Conservation (phyloP, 2,329 filamentous ascomycete genomes). For the Lachnellula occidentalis region DNA sequence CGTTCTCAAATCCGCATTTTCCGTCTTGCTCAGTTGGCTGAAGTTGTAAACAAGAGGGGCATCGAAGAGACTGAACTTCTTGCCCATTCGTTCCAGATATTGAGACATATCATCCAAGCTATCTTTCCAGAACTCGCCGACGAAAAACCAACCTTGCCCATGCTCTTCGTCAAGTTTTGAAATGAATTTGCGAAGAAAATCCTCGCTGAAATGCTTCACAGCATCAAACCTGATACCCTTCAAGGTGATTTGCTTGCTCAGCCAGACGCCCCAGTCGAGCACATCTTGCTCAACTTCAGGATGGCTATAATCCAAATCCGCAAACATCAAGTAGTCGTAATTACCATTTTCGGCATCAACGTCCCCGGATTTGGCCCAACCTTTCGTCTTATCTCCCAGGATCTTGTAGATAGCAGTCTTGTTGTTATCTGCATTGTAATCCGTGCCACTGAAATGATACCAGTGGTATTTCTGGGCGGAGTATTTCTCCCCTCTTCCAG, state of each 20-base stretch:
- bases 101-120: constrained; percentile 48
- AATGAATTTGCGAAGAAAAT: constrained; percentile 63
- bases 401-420: constrained; percentile 62
- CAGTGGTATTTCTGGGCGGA: constrained; percentile 59
- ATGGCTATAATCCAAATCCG: constrained; percentile 61
- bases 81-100: constrained; percentile 54
- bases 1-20: constrained; percentile 54
- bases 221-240: constrained; percentile 67
- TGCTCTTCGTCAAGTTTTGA: constrained; percentile 45
- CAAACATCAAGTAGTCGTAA: constrained; percentile 67
- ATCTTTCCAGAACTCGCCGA: constrained; percentile 66
- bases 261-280: constrained; percentile 62
- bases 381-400: constrained; percentile 52
- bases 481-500: constrained; percentile 54
- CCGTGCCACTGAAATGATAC: constrained; percentile 63
- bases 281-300: constrained; percentile 60
- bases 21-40: constrained; percentile 50
- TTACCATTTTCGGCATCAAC: constrained; percentile 58
- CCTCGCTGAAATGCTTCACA: constrained; percentile 64
- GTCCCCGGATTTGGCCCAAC: constrained; percentile 58
- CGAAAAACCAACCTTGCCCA: constrained; percentile 53
- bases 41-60: constrained; percentile 65
- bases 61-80: constrained; percentile 60
- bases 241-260: constrained; percentile 54
- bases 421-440: constrained; percentile 53